phyloP scores from a whole-genome alignment of 2,329 filamentous ascomycete genomes.

The Nannizziopsis barbatae region DNA sequence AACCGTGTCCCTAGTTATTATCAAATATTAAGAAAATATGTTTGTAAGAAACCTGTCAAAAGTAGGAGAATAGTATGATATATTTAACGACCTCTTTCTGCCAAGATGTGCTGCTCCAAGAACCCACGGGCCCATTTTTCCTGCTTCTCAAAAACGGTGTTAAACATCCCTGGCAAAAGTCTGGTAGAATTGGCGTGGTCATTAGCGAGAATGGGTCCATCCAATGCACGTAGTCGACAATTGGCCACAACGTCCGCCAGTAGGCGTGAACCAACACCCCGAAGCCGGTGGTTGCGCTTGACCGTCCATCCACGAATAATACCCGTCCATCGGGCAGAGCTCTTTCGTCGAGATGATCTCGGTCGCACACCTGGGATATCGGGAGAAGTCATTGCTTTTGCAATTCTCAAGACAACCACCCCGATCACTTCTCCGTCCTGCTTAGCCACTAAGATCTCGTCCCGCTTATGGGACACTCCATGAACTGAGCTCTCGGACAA shows the following conservation, averaged over 20 bases:
- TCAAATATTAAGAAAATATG: too few relatives aligned
- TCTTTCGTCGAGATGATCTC: conserved; percentile 14
- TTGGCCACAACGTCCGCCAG: conserved; percentile 60
- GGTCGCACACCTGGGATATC: conserved; percentile 8
- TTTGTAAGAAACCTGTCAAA: neutral
- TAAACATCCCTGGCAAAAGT: conserved; percentile 53
- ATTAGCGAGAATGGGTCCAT: conserved; percentile 57
- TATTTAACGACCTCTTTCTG: conserved; percentile 11
- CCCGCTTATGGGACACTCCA: conserved; percentile 35
- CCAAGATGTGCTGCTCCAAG: conserved; percentile 26
- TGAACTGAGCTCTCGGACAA: conserved; percentile 34
- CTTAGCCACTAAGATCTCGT: conserved; percentile 51
- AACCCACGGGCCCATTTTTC: conserved; percentile 45
- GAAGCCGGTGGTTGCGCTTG: conserved; percentile 53
- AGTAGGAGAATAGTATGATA: neutral
- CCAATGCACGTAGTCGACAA: conserved; percentile 57
- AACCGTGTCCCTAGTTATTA: too few relatives aligned
- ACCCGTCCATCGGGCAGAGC: conserved; percentile 23
- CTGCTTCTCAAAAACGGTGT: conserved; percentile 47
- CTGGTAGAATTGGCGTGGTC: conserved; percentile 65
- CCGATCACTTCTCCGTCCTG: conserved; percentile 60
- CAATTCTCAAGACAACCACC: conserved; percentile 48
- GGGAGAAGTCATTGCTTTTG: conserved; percentile 13
- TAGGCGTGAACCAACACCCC: conserved; percentile 61
- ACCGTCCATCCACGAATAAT: conserved; percentile 78